These are phyloP conservation scores for Raddia distichophylla DNA, from an alignment of 176 grass and related monocot genomes.

Conservation along the genomic window DNA sequence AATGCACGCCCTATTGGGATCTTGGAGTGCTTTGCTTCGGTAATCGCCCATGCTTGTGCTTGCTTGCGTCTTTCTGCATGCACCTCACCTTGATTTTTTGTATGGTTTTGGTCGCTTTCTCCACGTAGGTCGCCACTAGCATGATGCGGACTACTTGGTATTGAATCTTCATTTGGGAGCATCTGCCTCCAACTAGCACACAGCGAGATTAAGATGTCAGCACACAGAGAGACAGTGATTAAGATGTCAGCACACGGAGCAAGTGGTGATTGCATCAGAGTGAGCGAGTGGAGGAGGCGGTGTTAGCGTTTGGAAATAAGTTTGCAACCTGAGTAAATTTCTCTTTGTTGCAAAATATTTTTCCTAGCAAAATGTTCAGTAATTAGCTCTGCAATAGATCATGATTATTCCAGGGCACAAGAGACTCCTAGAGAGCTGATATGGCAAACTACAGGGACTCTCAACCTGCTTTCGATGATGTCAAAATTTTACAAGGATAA, in stretches of 20 bases:
- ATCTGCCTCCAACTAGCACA: slow-evolving; percentile 15
- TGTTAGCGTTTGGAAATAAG: neutral
- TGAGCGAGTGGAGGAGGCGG: too few species aligned
- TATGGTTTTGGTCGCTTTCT: slow-evolving; percentile 45
- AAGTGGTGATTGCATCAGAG: too few species aligned
- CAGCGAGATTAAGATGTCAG: slow-evolving; percentile 5
- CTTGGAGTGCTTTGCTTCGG: neutral
- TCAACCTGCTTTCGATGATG: neutral
- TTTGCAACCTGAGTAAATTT: neutral
- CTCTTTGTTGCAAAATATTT: neutral
- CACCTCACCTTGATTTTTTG: neutral
- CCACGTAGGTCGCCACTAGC: slow-evolving; percentile 34
- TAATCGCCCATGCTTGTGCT: neutral
- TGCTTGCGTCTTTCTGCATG: slow-evolving; percentile 4
- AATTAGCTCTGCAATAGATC: neutral
- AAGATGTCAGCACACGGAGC: neutral
- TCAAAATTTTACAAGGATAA: slow-evolving; percentile 39
- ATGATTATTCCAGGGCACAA: neutral
- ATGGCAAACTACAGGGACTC: neutral
- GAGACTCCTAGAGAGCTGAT: neutral
- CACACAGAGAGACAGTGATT: slow-evolving; percentile 17
- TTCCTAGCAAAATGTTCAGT: neutral
- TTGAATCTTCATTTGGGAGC: slow-evolving; percentile 18
- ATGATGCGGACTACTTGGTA: slow-evolving; percentile 21
- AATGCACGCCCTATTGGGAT: slow-evolving; percentile 13